A percentile compares a stretch with the other conserved stretches of the same genome.
Evolutionary conservation across 2,329 filamentous ascomycete genomes (phyloP).

Genomic region (Stagonosporopsis chrysanthemi): DNA sequence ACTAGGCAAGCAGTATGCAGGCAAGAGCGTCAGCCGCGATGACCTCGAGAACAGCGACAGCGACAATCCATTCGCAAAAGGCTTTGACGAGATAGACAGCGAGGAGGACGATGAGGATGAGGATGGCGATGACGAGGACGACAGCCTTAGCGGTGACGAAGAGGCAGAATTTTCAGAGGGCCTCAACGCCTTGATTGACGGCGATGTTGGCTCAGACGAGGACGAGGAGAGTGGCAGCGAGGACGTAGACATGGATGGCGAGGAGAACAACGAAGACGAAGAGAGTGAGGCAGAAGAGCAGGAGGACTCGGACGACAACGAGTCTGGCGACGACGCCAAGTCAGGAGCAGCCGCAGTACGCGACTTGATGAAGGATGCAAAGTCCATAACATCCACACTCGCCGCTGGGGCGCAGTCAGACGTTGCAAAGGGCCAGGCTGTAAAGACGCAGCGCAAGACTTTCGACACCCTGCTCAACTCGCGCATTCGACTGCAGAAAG

Average conservation of each 20-base stretch:
- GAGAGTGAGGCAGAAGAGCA: slow-evolving; percentile 61
- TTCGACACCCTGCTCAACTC: slow-evolving; percentile 91
- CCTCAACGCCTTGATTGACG: slow-evolving; percentile 52
- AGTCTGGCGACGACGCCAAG: slow-evolving; percentile 34
- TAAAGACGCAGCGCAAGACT: slow-evolving; percentile 82
- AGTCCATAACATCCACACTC: slow-evolving; percentile 69
- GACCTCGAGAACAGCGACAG: slow-evolving; percentile 64
- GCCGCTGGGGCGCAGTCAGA: slow-evolving; percentile 76
- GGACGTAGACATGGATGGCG: slow-evolving; percentile 54
- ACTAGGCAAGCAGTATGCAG: slow-evolving; percentile 82
- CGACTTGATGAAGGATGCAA: slow-evolving; percentile 72
- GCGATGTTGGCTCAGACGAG: slow-evolving; percentile 60
- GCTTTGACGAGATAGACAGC: slow-evolving; percentile 52
- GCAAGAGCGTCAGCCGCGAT: slow-evolving; percentile 75
- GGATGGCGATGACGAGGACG: slow-evolving; percentile 12
- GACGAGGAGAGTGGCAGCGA: slow-evolving; percentile 51
- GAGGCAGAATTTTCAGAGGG: slow-evolving; percentile 29
- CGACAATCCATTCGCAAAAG: slow-evolving; percentile 58
- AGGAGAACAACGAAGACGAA: slow-evolving; percentile 59
- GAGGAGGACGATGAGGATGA: slow-evolving; percentile 40
- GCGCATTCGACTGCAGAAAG: slow-evolving; percentile 92
- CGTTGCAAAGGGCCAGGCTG: slow-evolving; percentile 82
- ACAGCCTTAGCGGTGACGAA: slow-evolving; percentile 29
- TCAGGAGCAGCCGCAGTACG: slow-evolving; percentile 64
- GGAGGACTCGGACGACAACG: slow-evolving; percentile 49